Percentiles rank a stretch among this genome's conserved stretches.
These are phyloP conservation scores for Nigrograna mackinnonii DNA, from an alignment of 2,329 filamentous ascomycete species.

Conservation along the genomic window DNA sequence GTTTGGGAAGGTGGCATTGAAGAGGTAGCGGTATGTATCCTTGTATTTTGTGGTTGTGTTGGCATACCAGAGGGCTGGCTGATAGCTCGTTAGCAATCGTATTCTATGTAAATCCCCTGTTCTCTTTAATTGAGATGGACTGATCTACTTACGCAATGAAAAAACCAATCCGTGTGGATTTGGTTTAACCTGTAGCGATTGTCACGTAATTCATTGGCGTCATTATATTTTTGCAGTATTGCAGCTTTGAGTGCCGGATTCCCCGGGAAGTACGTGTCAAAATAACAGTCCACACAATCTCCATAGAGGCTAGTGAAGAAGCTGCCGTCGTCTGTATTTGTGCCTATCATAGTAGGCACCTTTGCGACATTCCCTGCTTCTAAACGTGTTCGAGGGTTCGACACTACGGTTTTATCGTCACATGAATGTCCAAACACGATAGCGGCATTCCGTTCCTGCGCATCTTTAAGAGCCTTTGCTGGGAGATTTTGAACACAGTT, in stretches of 20 bases:
- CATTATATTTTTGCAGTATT: background rate
- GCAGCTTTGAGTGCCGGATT: slow-evolving; percentile 15
- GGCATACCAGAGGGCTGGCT: slow-evolving; percentile 4
- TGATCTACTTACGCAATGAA: slow-evolving; percentile 13
- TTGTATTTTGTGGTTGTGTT: slow-evolving; percentile 2
- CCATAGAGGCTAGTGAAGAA: slow-evolving; percentile 21
- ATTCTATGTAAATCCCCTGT: background rate
- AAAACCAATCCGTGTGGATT: slow-evolving; percentile 12
- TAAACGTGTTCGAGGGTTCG: slow-evolving; percentile 17
- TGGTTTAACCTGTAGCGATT: no score
- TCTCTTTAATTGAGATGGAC: background rate
- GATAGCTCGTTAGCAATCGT: background rate
- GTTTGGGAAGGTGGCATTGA: slow-evolving; percentile 32
- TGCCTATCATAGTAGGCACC: slow-evolving; percentile 27
- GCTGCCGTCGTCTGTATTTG: slow-evolving; percentile 29
- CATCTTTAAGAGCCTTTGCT: slow-evolving; percentile 15
- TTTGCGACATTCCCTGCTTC: slow-evolving; percentile 24
- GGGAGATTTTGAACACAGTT: slow-evolving; percentile 25
- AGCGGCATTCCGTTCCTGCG: slow-evolving; percentile 16
- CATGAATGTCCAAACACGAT: slow-evolving; percentile 20
- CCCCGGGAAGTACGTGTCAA: slow-evolving; percentile 9
- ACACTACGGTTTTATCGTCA: slow-evolving; percentile 26
- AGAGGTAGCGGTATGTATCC: slow-evolving; percentile 14
- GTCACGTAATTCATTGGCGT: background rate
- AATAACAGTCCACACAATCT: slow-evolving; percentile 8